phyloP scores from a whole-genome alignment of 768 basidiomycete species.

The Phlegmacium glaucopus region DNA sequence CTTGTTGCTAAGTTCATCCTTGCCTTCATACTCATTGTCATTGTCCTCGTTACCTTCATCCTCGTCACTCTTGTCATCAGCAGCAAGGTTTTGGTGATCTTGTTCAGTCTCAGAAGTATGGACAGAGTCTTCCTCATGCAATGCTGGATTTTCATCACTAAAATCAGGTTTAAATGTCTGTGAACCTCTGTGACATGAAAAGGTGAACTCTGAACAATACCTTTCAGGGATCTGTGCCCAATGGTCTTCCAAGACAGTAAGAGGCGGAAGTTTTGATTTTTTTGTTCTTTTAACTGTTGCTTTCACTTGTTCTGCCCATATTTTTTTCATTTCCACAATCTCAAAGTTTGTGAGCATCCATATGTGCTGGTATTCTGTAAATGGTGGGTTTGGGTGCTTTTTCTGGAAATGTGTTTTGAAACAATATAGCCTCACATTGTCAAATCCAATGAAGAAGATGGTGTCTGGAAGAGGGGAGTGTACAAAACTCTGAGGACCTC shows the following conservation, averaged over 20 bases:
- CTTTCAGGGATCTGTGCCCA: background rate
- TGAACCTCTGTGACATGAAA: background rate
- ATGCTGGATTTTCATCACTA: background rate
- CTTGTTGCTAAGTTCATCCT: too few relatives aligned
- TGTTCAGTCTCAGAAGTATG: background rate
- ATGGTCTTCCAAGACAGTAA: background rate
- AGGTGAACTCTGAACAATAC: background rate
- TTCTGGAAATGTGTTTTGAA: background rate
- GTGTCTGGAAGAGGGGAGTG: too few relatives aligned
- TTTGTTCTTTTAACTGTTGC: background rate
- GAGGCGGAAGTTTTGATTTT: background rate
- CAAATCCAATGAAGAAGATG: too few relatives aligned
- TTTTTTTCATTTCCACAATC: background rate
- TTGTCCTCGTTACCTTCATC: too few relatives aligned
- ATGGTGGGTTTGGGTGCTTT: background rate
- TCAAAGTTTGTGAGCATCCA: background rate
- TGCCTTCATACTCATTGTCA: background rate
- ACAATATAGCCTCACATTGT: background rate
- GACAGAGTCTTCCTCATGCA: background rate
- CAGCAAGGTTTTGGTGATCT: background rate
- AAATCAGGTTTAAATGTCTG: background rate
- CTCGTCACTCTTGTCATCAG: too few relatives aligned
- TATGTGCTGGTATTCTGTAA: background rate
- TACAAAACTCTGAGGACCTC: too few relatives aligned
- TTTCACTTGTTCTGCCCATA: background rate